phyloP scores from a whole-genome alignment of 192 early-diverging fungal species.

The Coemansia sp. region DNA sequence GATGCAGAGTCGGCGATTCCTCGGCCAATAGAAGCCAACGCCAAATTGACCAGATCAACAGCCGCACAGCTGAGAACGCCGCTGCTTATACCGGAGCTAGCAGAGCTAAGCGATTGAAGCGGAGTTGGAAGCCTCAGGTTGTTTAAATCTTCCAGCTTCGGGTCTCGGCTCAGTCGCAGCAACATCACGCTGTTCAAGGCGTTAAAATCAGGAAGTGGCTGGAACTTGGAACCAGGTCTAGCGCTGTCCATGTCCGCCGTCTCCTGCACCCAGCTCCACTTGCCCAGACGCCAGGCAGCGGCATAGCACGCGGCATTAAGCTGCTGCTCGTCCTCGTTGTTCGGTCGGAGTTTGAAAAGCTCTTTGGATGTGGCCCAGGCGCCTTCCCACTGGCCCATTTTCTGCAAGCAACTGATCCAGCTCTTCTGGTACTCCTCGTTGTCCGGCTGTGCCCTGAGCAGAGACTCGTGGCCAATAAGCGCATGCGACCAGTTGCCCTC shows the following conservation, averaged over 20 bases:
- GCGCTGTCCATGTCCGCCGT: background rate
- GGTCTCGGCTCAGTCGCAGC: constrained; percentile 16
- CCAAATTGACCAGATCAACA: constrained; percentile 14
- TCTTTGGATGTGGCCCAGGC: constrained; percentile 50
- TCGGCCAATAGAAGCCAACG: constrained; percentile 24
- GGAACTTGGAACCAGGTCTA: background rate
- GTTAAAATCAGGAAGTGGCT: constrained; percentile 27
- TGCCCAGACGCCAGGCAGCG: constrained; percentile 51
- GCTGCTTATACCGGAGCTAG: background rate
- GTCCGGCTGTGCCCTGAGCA: constrained; percentile 34
- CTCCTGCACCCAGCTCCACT: constrained; percentile 45
- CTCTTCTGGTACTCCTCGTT: constrained; percentile 34
- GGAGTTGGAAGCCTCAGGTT: constrained; percentile 9
- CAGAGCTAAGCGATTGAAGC: background rate
- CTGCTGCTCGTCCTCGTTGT: constrained; percentile 14
- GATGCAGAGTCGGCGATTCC: constrained; percentile 20
- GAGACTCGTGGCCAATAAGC: constrained; percentile 53
- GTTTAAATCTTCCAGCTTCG: background rate
- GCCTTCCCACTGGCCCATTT: constrained; percentile 56
- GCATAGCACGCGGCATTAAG: constrained; percentile 44
- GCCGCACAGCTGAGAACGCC: background rate
- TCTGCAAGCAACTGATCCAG: constrained; percentile 51
- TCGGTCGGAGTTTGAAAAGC: constrained; percentile 7
- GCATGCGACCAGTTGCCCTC: constrained; percentile 56
- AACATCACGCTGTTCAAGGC: constrained; percentile 34